Evolutionary conservation across 768 basidiomycete genomes (phyloP).

Genomic region (Lactifluus hygrophoroides): DNA sequence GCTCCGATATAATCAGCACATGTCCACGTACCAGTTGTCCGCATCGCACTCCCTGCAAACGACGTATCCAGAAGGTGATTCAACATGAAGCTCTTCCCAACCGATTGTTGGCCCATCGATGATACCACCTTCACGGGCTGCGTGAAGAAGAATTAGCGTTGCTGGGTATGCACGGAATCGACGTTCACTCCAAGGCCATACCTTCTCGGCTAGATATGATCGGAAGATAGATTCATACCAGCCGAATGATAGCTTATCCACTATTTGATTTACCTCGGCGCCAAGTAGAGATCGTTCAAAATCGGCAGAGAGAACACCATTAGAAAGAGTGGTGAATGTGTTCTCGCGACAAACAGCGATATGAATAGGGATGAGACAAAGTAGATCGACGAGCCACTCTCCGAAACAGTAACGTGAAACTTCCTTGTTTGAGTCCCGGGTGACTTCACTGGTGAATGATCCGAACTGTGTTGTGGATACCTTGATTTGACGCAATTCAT

Average conservation of each 20-base stretch:
- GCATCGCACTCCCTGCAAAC: slow-evolving; percentile 54
- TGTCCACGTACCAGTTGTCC: slow-evolving; percentile 13
- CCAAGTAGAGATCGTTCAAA: slow-evolving; percentile 38
- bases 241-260: slow-evolving; percentile 46
- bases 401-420: slow-evolving; percentile 39
- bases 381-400: slow-evolving; percentile 53
- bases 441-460: slow-evolving; percentile 20
- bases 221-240: slow-evolving; percentile 46
- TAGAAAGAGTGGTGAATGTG: neutral
- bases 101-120: slow-evolving; percentile 62
- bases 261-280: slow-evolving; percentile 42
- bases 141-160: too few relatives aligned
- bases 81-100: slow-evolving; percentile 50
- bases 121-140: slow-evolving; percentile 34
- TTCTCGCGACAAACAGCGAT: slow-evolving; percentile 22
- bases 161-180: too few relatives aligned
- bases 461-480: slow-evolving; percentile 29
- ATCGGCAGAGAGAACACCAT: neutral
- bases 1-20: slow-evolving; percentile 17
- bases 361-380: slow-evolving; percentile 59
- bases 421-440: neutral
- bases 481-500: slow-evolving; percentile 24
- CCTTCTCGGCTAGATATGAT: too few relatives aligned
- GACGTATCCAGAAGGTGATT: slow-evolving; percentile 58
- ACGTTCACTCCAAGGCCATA: too few relatives aligned